Conservation (phyloP, 768 basidiomycete genomes). For the Boletus reticuloceps region DNA sequence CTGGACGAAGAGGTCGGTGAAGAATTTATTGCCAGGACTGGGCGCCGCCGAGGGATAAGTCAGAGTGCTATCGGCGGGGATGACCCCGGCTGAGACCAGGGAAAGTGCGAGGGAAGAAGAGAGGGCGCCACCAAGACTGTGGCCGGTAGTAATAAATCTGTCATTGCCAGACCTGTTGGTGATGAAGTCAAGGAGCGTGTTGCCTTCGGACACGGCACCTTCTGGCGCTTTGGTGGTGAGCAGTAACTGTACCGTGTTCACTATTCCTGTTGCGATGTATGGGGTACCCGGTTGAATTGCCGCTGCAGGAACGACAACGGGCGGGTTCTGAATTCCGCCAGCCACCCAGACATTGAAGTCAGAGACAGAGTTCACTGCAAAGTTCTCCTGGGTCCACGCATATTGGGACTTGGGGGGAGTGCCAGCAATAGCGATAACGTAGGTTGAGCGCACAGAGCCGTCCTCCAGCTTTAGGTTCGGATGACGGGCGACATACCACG, state of each 20-base stretch:
- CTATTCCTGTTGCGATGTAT: conserved; percentile 4
- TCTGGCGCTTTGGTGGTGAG: not conserved
- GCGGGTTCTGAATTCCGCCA: not conserved
- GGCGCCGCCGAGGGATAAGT: conserved; percentile 8
- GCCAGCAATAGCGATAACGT: conserved; percentile 14
- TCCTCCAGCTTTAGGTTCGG: conserved; percentile 10
- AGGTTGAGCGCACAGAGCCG: conserved; percentile 1
- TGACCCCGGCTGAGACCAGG: not conserved
- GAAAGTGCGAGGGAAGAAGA: conserved; percentile 14
- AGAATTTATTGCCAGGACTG: conserved; percentile 10
- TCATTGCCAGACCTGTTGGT: not conserved
- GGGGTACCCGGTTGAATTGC: not conserved
- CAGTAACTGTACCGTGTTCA: not conserved
- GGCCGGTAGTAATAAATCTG: conserved; percentile 8
- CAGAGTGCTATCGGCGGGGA: conserved; percentile 37
- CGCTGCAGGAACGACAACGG: not conserved
- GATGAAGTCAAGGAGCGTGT: conserved; percentile 10
- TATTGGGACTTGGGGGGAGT: not conserved
- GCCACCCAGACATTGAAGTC: conserved; percentile 10
- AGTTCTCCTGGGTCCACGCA: conserved; percentile 1
- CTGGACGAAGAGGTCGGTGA: not conserved
- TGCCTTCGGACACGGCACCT: not conserved
- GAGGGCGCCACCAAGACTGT: conserved; percentile 11
- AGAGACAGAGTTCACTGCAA: conserved; percentile 4
- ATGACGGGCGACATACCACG: conserved; percentile 14